Percentiles rank a stretch among this genome's conserved stretches.
Conservation (phyloP, 495 filamentous ascomycete species). For the Glutinoglossum americanum region DNA sequence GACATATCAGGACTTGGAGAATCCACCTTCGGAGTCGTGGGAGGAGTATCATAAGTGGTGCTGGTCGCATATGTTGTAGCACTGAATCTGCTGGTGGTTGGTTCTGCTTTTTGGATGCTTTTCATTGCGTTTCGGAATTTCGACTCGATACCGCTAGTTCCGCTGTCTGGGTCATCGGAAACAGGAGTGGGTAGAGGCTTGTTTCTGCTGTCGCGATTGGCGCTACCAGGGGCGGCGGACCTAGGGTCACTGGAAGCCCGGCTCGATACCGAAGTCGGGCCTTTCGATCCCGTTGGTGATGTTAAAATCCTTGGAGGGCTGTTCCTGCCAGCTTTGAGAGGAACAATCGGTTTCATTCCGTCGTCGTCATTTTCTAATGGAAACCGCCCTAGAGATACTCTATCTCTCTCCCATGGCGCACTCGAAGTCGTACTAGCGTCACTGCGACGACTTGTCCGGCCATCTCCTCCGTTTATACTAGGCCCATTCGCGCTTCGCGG, state of each 20-base stretch:
- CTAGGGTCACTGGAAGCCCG: neutral
- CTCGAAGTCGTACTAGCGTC: neutral
- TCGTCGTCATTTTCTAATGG: conserved; percentile 10
- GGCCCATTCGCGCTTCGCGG: neutral
- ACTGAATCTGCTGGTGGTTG: conserved; percentile 41
- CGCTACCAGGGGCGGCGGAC: neutral
- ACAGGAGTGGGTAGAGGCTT: neutral
- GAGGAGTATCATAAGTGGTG: conserved; percentile 19
- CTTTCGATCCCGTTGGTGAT: conserved; percentile 4
- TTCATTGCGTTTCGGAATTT: conserved; percentile 1
- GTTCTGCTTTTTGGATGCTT: neutral
- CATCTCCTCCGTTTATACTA: neutral
- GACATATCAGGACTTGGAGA: neutral
- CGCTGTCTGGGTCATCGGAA: neutral
- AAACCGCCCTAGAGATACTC: neutral
- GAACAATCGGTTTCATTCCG: conserved; percentile 16
- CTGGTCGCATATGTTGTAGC: conserved; percentile 34
- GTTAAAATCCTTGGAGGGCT: conserved; percentile 15
- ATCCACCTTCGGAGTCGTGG: conserved; percentile 14
- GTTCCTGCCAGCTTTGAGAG: conserved; percentile 17
- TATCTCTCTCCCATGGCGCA: neutral
- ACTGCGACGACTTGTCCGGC: neutral
- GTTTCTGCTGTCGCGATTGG: neutral
- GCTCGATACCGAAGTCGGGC: neutral
- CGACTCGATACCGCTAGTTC: neutral